Conservation (phyloP, 116 monocot species). For the Trichopus zeylanicus region DNA sequence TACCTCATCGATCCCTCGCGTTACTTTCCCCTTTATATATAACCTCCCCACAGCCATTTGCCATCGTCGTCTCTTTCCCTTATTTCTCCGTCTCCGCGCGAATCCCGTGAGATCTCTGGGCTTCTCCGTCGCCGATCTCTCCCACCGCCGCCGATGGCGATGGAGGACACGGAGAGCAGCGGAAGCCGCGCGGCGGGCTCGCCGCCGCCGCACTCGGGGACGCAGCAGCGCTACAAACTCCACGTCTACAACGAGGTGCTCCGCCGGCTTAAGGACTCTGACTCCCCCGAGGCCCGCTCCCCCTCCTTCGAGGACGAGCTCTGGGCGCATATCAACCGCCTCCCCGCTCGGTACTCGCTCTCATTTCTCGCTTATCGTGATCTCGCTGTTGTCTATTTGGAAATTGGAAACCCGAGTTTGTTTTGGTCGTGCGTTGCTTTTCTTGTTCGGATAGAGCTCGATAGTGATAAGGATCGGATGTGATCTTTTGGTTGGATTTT, state of each 20-base stretch:
- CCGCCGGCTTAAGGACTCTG: slow-evolving; percentile 44
- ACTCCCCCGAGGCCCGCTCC: slow-evolving; percentile 15
- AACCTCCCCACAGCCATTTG: too few relatives aligned
- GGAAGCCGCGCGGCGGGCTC: slow-evolving; percentile 32
- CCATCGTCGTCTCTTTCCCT: not conserved
- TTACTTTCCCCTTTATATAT: not conserved
- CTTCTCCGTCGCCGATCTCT: not conserved
- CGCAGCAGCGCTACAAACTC: slow-evolving; percentile 55
- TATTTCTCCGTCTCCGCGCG: not conserved
- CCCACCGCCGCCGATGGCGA: slow-evolving; percentile 25
- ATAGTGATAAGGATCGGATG: not conserved
- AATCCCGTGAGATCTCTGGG: not conserved
- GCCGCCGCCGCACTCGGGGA: too few relatives aligned
- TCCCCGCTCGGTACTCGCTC: slow-evolving; percentile 49
- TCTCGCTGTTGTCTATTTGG: not conserved
- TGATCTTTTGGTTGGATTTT: not conserved
- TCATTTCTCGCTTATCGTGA: too few relatives aligned
- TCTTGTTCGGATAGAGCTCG: not conserved
- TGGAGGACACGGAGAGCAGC: slow-evolving; percentile 53
- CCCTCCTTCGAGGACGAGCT: slow-evolving; percentile 66
- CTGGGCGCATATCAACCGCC: slow-evolving; percentile 89
- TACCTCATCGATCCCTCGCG: not conserved
- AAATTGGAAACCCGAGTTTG: too few relatives aligned
- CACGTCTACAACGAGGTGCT: slow-evolving; percentile 80
- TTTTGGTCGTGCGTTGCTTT: too few relatives aligned